These are phyloP conservation scores for Erucastrum elatum DNA, from an alignment of 345 rosid genomes.

Conservation along the genomic window DNA sequence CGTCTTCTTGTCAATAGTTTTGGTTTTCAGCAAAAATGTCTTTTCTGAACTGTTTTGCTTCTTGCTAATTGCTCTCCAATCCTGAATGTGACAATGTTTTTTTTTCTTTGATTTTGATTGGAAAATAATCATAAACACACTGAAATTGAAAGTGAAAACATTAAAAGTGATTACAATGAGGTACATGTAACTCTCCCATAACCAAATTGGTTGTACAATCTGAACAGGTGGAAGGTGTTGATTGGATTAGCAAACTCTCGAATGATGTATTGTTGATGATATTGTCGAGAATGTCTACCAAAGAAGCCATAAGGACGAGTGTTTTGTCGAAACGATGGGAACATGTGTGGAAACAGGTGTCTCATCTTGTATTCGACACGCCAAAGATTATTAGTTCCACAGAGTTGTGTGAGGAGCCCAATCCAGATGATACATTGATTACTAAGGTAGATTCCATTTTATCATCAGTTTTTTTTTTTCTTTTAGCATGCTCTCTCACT, in stretches of 20 bases:
- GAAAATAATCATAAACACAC: neutral
- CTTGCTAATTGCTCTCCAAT: neutral
- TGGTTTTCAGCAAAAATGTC: slow-evolving; percentile 1
- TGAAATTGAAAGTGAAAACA: no score
- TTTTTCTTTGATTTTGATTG: neutral
- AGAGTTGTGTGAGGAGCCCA: neutral
- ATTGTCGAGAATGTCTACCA: neutral
- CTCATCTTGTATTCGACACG: neutral
- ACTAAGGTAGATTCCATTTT: neutral
- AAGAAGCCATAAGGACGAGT: neutral
- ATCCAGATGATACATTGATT: neutral
- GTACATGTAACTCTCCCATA: neutral
- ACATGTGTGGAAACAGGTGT: neutral
- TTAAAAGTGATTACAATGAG: neutral
- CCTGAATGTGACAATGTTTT: no score
- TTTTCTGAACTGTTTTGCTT: neutral
- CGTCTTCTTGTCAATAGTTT: slow-evolving; percentile 11
- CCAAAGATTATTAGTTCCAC: neutral
- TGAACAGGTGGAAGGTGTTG: neutral
- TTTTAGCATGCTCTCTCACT: neutral
- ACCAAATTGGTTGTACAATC: neutral
- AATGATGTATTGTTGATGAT: neutral
- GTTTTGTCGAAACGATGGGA: neutral
- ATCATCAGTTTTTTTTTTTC: neutral
- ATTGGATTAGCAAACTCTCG: neutral